Evolutionary conservation across 2,329 filamentous ascomycete genomes (phyloP).

Genomic region (Dendryphion nanum): DNA sequence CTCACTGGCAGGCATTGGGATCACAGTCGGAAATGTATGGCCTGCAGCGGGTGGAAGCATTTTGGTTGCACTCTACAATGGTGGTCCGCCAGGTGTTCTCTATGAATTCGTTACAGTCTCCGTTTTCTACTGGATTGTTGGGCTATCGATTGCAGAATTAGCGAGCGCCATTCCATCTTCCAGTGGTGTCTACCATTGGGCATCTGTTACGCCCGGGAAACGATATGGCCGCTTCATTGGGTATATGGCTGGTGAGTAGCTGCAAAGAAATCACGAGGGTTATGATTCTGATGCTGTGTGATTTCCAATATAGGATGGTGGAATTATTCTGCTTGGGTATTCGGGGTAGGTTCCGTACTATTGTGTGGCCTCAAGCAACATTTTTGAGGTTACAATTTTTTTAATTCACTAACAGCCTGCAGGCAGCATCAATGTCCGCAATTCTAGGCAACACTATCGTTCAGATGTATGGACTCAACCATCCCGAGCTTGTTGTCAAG

Average conservation of each 20-base stretch:
- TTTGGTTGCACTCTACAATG: conserved; percentile 19
- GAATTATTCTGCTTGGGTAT: conserved; percentile 49
- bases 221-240: conserved; percentile 32
- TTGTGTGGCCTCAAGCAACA: too few relatives aligned
- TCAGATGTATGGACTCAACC: conserved; percentile 61
- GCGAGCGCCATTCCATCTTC: conserved; percentile 32
- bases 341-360: conserved; percentile 46
- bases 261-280: too few relatives aligned
- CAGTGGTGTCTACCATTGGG: conserved; percentile 38
- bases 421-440: conserved; percentile 55
- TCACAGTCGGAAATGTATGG: conserved; percentile 5
- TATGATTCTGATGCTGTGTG: too few relatives aligned
- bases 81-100: conserved; percentile 35
- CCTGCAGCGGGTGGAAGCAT: conserved; percentile 3
- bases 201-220: conserved; percentile 33
- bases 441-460: conserved; percentile 53
- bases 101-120: conserved; percentile 32
- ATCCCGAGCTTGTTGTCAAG: conserved; percentile 52
- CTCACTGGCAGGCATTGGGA: conserved; percentile 1
- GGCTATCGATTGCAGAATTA: conserved; percentile 31
- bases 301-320: too few relatives aligned
- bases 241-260: conserved; percentile 37
- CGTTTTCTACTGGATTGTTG: conserved; percentile 1
- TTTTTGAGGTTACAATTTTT: too few relatives aligned
- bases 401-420: too few relatives aligned